Evolutionary conservation across 2,329 filamentous ascomycete species (phyloP), one percentile per base, ranked within the genome.

Genomic region (Hypoxylon sp.): DNA sequence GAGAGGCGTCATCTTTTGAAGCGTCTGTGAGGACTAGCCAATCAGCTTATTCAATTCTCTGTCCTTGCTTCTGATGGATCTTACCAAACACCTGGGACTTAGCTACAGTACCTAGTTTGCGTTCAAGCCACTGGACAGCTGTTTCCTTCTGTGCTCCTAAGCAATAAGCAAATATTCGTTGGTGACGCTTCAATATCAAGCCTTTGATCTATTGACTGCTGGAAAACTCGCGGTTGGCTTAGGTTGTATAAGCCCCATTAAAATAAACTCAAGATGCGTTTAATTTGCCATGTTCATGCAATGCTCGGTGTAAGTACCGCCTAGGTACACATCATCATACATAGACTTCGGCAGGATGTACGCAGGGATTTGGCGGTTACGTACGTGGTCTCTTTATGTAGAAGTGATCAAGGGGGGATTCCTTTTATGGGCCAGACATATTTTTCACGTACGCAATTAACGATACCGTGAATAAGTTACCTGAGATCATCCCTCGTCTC

Each of bases 1-100:
- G 17, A 56, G 32, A 49, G 23, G 59, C 50, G 38, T 41, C 13
- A 21, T n/a, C 34, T n/a, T 34, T 60, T 17, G 30, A 51, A 59
- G 45, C n/a, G 7, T 19, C 36, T 34, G 28, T 58, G 45, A 17
- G 17, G 7, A 25, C 38, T 23, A 28, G 30, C 60, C 60, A 63
- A 58, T 57, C 25, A 63, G 21, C 2, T 25, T 25, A 21, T 3
- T 38, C 13, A 19, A 5, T 43, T n/a, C 9, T 43, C 7, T 19
- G 38, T 10, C 38, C 19, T 43, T 43, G 38, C 38, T 43, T 43
- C 38, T 43, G n/a, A 43, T 43, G 38, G 38, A 10, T 17, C 38
- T 2, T 19, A 10, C 38, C 38, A 19, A 43, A 43, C 38, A 2
- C 9, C 10, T 43, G 38, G 38, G 38, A 43, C 17, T 43, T 43